A percentile compares a stretch with the other conserved stretches of the same genome.
These are phyloP conservation scores for Elymus sibiricus DNA, from an alignment of 176 grass and related monocot species.

Conservation along the genomic window DNA sequence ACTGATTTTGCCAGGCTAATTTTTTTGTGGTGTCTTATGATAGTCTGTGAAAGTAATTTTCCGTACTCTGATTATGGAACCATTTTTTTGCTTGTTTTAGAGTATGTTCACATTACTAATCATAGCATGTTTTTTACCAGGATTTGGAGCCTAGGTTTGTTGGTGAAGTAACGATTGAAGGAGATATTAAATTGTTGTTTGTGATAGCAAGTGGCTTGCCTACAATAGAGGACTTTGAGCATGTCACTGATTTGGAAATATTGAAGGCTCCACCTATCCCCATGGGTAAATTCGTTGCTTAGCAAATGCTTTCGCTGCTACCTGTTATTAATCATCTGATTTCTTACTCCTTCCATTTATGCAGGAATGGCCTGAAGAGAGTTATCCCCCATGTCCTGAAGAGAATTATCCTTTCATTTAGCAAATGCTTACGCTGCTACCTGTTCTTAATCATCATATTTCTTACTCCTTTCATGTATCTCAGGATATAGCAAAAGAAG, in stretches of 20 bases:
- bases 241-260: conserved; percentile 70
- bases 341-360: no score
- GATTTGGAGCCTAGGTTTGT: no score
- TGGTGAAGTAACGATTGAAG: no score
- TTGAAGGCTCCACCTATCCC: conserved; percentile 68
- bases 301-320: background rate
- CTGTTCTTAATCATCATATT: background rate
- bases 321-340: no score
- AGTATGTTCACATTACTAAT: conserved; percentile 15
- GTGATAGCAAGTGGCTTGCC: conserved; percentile 93
- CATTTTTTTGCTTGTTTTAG: conserved; percentile 1
- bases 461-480: background rate
- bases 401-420: background rate
- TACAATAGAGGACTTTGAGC: conserved; percentile 79
- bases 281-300: conserved; percentile 46
- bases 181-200: conserved; percentile 88
- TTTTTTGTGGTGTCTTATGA: background rate
- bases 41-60: background rate
- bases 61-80: background rate
- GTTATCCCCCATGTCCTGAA: no score
- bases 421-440: conserved; percentile 8
- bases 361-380: no score
- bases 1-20: background rate
- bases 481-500: no score
- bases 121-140: no score